Evolutionary conservation across 176 grass and related monocot genomes (phyloP).

Genomic region (Themeda triandra): DNA sequence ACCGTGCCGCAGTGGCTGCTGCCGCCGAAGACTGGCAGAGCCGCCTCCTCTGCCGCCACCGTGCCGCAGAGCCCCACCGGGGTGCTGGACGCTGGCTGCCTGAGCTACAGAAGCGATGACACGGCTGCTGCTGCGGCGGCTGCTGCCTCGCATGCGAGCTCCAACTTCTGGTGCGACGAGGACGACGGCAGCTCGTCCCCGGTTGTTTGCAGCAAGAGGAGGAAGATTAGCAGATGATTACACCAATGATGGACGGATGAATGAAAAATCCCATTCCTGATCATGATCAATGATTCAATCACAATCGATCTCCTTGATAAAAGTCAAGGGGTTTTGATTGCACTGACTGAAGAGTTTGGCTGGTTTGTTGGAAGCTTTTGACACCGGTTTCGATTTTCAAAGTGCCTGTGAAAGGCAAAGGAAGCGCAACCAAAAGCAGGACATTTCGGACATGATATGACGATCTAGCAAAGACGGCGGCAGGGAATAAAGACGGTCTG

Average conservation of each 20-base stretch:
- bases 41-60: conserved; percentile 17
- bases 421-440: conserved; percentile 26
- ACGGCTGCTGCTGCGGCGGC: not conserved
- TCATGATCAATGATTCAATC: not conserved
- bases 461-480: not conserved
- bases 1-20: not conserved
- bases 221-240: conserved; percentile 75
- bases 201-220: conserved; percentile 68
- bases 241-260: conserved; percentile 5
- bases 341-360: not conserved
- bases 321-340: conserved; percentile 25
- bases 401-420: conserved; percentile 26
- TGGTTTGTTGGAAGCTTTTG: conserved; percentile 20
- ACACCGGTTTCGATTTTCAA: conserved; percentile 6
- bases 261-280: not conserved
- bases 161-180: conserved; percentile 8
- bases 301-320: not conserved
- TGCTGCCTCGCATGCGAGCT: conserved; percentile 30
- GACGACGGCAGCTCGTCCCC: conserved; percentile 42
- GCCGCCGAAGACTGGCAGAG: conserved; percentile 19
- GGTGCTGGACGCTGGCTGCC: conserved; percentile 84
- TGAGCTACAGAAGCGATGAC: conserved; percentile 63
- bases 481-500: conserved; percentile 35
- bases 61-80: conserved; percentile 78
- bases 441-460: conserved; percentile 18